Evolutionary conservation across 1,284 basidiomycete genomes (phyloP), one percentile per base, ranked within the genome.

Genomic region (Cryptococcus wingfieldii): DNA sequence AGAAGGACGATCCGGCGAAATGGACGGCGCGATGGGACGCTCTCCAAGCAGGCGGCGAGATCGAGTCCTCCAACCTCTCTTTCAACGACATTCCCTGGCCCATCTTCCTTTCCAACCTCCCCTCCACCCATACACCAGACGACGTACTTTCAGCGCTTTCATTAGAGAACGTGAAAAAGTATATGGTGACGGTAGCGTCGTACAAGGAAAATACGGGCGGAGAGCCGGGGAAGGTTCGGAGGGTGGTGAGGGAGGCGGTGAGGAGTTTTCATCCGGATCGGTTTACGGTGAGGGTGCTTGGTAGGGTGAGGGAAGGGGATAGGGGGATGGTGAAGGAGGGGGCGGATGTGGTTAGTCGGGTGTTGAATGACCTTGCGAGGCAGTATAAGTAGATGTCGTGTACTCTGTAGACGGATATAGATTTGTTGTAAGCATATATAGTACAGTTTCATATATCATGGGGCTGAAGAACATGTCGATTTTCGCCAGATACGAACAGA

Each of bases 11-110:
- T 68, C 82, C 92, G 9, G 90, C 90, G 1, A 92, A 89, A 90
- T 90, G 90, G 0, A 76, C 89, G 46, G 77, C 83, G 67, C 0
- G 68, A 65, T 2, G 50, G 80, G 2, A 83, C 49, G 27, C 31
- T 23, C 31, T 34, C 3, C 31, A 53, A 9, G 49, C 46, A 14
- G 56, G 48, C 18, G 50, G 56, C 18, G 48, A 49, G 12, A 45
- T 54, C 27, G 52, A 50, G 38, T 37, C n/a, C 31, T 48, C 51
- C 23, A 45, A 64, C 25, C 68, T 85, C 27, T 55, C 64, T 2
- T 88, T 88, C 65, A 66, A 67, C 12, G 86, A 89, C 68, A 82
- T 92, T 9, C 90, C 90, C 1, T 93, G 90, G 90, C 90, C 89
- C 0, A 76, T 89, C 47, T 77, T 83, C 67, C 0, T 67, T 64